phyloP scores from a whole-genome alignment of 257 asterid species.

The Salvia hispanica region DNA sequence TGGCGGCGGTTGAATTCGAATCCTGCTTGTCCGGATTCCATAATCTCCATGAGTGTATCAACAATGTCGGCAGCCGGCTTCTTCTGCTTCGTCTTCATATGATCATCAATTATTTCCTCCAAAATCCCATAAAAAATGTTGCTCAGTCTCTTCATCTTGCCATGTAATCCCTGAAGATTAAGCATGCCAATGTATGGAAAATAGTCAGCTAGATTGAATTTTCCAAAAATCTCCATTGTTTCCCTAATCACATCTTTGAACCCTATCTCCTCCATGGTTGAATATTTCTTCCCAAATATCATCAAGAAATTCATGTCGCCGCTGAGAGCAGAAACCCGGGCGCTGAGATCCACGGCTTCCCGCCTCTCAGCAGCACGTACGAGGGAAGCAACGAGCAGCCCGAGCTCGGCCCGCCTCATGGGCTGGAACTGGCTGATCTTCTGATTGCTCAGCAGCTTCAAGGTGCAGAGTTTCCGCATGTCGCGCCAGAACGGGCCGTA shows the following conservation, averaged over 20 bases:
- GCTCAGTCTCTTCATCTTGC: slow-evolving; percentile 27
- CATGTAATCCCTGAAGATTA: slow-evolving; percentile 41
- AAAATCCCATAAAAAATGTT: slow-evolving; percentile 33
- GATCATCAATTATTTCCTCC: slow-evolving; percentile 44
- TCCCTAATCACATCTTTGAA: slow-evolving; percentile 29
- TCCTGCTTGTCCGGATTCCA: slow-evolving; percentile 43
- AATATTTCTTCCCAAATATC: slow-evolving; percentile 40
- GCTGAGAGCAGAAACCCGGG: slow-evolving; percentile 1
- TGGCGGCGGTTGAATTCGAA: slow-evolving; percentile 47
- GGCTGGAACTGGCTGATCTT: slow-evolving; percentile 33
- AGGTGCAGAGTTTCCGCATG: slow-evolving; percentile 40
- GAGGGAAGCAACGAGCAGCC: slow-evolving; percentile 16
- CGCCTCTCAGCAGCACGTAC: slow-evolving; percentile 5
- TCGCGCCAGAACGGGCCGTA: slow-evolving; percentile 47
- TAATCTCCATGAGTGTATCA: slow-evolving; percentile 37
- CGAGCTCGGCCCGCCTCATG: slow-evolving; percentile 40
- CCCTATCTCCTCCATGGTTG: slow-evolving; percentile 24
- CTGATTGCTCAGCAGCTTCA: slow-evolving; percentile 30
- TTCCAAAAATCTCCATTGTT: background rate
- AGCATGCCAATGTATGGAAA: slow-evolving; percentile 40
- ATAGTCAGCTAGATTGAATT: slow-evolving; percentile 37
- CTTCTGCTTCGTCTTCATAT: slow-evolving; percentile 8
- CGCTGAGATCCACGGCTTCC: slow-evolving; percentile 31
- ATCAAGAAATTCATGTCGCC: slow-evolving; percentile 38
- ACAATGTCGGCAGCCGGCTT: slow-evolving; percentile 15